Base-by-base conservation (phyloP, 495 filamentous ascomycete species). In the Aspergillus avenaceus region DNA sequence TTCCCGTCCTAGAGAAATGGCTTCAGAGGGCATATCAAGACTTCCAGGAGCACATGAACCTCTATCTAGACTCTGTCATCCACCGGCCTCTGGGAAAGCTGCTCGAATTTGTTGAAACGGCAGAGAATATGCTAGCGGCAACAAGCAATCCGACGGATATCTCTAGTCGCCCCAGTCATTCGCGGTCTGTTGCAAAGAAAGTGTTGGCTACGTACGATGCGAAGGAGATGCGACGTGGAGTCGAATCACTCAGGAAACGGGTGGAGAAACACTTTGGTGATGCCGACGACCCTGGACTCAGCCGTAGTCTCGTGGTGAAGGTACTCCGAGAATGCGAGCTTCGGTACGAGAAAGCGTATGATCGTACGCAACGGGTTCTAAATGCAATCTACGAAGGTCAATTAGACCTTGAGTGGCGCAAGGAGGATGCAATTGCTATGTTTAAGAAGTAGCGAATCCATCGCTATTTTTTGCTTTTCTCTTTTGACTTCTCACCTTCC, bases 181-280 rank as follows among this genome's bases (percentile, higher is more conserved):
- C 85, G 2, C 88, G 87, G 55, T 73, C 76, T 3, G 81, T 84
- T 13, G 91, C 91, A 49, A 91, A 91, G 71, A 97, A 95, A 66
- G 69, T 93, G 5, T 74, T 97, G 18, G 77, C 84, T 7, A 72
- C 77, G 13, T 87, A 95, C 57, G 92, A 97, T 58, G 72, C 70
- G 13, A 88, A 88, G 67, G 91, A 96, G 65, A 76, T 97, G 32
- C 76, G 84, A 31, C 85, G 87, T 49, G 92, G 92, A 5, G 83
- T 95, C 47, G 91, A 96, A 51, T 79, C 86, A 52, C 74, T 97
- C 24, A 82, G 84, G 63, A 95, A 93, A 70, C 78, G 92, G 24
- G 87, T 97, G 4, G 91, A 97, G 67, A 97, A 97, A 67, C 92
- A 97, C 66, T 97, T 97, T 69, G 89, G 87, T 19, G 89, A 93